These are phyloP conservation scores for Prunus yedoensis DNA, from an alignment of 331 rosid genomes.

Conservation along the genomic window DNA sequence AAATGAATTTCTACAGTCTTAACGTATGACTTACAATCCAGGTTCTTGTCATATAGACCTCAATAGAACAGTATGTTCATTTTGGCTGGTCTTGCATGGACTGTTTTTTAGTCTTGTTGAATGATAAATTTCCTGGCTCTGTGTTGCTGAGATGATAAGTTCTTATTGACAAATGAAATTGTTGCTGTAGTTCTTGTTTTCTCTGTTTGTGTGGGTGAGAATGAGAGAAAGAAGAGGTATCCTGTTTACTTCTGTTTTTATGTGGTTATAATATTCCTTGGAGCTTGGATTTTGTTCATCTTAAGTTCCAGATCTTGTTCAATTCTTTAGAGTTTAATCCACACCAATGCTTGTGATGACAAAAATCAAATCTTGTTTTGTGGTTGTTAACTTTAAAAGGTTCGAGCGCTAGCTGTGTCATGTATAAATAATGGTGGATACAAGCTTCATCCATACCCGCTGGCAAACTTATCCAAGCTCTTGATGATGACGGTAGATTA, in stretches of 20 bases:
- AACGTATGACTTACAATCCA: neutral
- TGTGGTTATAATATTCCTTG: no score
- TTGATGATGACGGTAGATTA: slow-evolving; percentile 76
- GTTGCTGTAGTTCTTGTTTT: neutral
- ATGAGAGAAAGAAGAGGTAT: no score
- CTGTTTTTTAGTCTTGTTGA: neutral
- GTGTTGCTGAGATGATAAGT: neutral
- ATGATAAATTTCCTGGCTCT: neutral
- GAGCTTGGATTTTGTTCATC: neutral
- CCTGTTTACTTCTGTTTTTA: no score
- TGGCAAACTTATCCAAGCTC: slow-evolving; percentile 53
- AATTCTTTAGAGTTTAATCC: neutral
- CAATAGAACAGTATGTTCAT: neutral
- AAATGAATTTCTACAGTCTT: slow-evolving; percentile 11
- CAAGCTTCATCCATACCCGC: slow-evolving; percentile 86
- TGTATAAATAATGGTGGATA: slow-evolving; percentile 73
- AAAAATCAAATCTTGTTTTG: neutral
- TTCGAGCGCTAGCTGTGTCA: slow-evolving; percentile 69
- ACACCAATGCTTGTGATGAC: neutral
- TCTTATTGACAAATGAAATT: neutral
- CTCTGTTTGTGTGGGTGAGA: no score
- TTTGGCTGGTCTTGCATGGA: neutral
- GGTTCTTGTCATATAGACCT: neutral
- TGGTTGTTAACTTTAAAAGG: slow-evolving; percentile 33
- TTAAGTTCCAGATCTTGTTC: neutral